Evolutionary conservation across 257 asterid genomes (phyloP).

Genomic region (Linaria vulgaris): DNA sequence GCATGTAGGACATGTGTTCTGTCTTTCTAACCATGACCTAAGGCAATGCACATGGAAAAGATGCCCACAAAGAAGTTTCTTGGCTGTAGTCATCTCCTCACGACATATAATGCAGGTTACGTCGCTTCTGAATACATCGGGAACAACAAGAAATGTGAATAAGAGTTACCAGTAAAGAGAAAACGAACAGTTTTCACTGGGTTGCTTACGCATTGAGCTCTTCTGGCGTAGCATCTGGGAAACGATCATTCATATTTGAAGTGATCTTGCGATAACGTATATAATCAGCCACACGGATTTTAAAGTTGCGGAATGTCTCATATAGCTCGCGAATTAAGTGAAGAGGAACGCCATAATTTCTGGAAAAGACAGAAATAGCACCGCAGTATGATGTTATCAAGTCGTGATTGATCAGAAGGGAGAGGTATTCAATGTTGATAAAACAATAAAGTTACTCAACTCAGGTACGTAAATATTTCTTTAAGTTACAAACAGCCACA

Average conservation of each 20-base stretch:
- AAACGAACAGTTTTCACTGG: constrained; percentile 12
- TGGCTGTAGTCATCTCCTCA: constrained; percentile 96
- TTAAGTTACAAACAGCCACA: neutral
- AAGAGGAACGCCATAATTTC: constrained; percentile 94
- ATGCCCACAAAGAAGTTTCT: constrained; percentile 91
- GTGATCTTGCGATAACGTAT: constrained; percentile 90
- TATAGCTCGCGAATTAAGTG: constrained; percentile 96
- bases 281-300: constrained; percentile 82
- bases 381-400: neutral
- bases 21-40: constrained; percentile 94
- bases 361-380: constrained; percentile 29
- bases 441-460: neutral
- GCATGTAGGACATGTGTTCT: constrained; percentile 93
- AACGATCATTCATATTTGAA: constrained; percentile 92
- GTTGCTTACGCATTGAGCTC: constrained; percentile 68
- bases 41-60: constrained; percentile 94
- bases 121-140: constrained; percentile 58
- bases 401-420: neutral
- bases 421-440: neutral
- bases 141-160: constrained; percentile 16
- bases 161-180: constrained; percentile 19
- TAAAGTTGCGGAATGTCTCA: constrained; percentile 94
- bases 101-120: constrained; percentile 95
- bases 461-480: neutral
- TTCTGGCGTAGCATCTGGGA: constrained; percentile 95